phyloP scores from a whole-genome alignment of 1,284 basidiomycete genomes.

The Phylloporus sp. region DNA sequence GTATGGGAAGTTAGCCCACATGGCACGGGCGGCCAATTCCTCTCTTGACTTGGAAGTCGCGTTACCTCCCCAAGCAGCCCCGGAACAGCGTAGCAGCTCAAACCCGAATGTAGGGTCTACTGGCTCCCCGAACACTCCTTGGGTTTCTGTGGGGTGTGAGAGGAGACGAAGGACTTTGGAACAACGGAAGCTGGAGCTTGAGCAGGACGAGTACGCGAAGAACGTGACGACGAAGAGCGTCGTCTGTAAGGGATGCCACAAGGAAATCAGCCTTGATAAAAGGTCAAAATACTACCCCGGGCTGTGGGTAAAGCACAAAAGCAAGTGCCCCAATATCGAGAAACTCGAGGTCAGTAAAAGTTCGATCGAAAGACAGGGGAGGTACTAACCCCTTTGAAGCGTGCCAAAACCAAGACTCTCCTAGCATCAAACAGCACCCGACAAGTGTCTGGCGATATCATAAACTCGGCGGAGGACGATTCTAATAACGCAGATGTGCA shows the following conservation, averaged over 20 bases:
- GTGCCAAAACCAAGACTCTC: conserved; percentile 8
- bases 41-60: conserved; percentile 13
- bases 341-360: conserved; percentile 33
- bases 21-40: conserved; percentile 15
- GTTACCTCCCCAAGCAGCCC: conserved; percentile 11
- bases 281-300: conserved; percentile 39
- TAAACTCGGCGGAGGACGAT: background rate
- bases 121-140: conserved; percentile 2
- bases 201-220: conserved; percentile 33
- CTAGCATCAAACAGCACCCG: background rate
- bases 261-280: conserved; percentile 38
- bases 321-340: conserved; percentile 29
- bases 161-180: conserved; percentile 35
- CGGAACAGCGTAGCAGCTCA: conserved; percentile 5
- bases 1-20: conserved; percentile 15
- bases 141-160: conserved; percentile 27
- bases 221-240: conserved; percentile 33
- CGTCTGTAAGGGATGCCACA: conserved; percentile 29
- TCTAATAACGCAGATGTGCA: background rate
- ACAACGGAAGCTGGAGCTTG: conserved; percentile 32
- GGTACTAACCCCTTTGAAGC: conserved; percentile 25
- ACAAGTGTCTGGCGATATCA: background rate
- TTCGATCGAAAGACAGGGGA: background rate
- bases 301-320: conserved; percentile 33
- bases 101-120: conserved; percentile 1